Conservation (phyloP, 2,329 filamentous ascomycete genomes). For the Chalaropsis ovoidea region DNA sequence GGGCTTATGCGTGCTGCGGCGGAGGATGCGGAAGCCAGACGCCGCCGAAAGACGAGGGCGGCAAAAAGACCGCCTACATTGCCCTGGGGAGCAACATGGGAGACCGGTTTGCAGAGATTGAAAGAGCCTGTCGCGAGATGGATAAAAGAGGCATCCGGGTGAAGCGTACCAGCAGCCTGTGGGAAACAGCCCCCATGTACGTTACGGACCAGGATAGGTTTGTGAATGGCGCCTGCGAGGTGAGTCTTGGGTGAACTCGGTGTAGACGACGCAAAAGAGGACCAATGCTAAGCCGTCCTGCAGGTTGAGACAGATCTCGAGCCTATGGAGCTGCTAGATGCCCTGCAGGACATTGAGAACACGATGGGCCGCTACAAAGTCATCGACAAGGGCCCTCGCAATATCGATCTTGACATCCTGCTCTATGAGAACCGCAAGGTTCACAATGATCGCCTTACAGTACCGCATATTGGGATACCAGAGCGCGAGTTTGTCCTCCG, state of each 20-base stretch:
- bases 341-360: slow-evolving; percentile 74
- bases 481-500: slow-evolving; percentile 91
- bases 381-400: slow-evolving; percentile 86
- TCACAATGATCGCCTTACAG: slow-evolving; percentile 59
- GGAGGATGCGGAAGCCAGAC: slow-evolving; percentile 33
- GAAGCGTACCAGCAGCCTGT: slow-evolving; percentile 72
- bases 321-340: slow-evolving; percentile 66
- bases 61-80: slow-evolving; percentile 55
- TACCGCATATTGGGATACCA: slow-evolving; percentile 75
- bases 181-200: slow-evolving; percentile 97
- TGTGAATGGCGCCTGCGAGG: slow-evolving; percentile 86
- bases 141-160: slow-evolving; percentile 61
- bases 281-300: not conserved
- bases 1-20: slow-evolving; percentile 29
- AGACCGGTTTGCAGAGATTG: slow-evolving; percentile 74
- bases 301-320: slow-evolving; percentile 71
- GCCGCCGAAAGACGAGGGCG: slow-evolving; percentile 28
- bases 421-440: slow-evolving; percentile 63
- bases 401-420: slow-evolving; percentile 88
- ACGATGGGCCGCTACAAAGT: slow-evolving; percentile 69
- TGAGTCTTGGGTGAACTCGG: slow-evolving; percentile 36
- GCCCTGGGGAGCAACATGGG: slow-evolving; percentile 90
- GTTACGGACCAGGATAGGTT: slow-evolving; percentile 80
- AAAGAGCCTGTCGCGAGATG: slow-evolving; percentile 71
- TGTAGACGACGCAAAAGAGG: not conserved